Evolutionary conservation across 1,284 basidiomycete genomes (phyloP).

Genomic region (Cutaneotrichosporon cavernicola): DNA sequence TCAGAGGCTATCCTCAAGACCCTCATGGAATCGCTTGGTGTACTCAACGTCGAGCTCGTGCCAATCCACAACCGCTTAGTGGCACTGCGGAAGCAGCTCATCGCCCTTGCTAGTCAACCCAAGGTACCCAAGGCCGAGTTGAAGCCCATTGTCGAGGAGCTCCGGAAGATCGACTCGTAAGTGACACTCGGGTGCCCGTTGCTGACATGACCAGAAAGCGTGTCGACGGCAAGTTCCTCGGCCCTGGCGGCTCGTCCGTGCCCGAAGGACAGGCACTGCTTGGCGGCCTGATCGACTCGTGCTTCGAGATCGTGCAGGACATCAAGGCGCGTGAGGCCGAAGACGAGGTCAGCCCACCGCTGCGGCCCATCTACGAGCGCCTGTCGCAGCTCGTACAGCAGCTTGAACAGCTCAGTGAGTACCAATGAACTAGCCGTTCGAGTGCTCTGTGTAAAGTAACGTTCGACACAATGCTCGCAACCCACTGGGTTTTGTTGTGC

Average conservation of each 20-base stretch:
- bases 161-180: conserved; percentile 91
- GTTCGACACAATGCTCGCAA: background rate
- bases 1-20: conserved; percentile 72
- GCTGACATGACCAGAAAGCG: conserved; percentile 62
- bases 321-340: conserved; percentile 92
- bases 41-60: conserved; percentile 80
- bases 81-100: conserved; percentile 81
- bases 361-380: conserved; percentile 94
- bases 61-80: conserved; percentile 89
- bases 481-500: background rate
- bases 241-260: conserved; percentile 79
- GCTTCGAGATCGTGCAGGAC: conserved; percentile 95
- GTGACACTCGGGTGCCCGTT: conserved; percentile 49
- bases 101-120: conserved; percentile 80
- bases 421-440: background rate
- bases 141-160: conserved; percentile 85
- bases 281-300: conserved; percentile 84
- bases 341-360: conserved; percentile 78
- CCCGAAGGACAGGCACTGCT: conserved; percentile 80
- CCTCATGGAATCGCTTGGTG: conserved; percentile 77
- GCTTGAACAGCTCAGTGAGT: conserved; percentile 48
- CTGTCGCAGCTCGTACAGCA: conserved; percentile 72
- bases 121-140: conserved; percentile 81
- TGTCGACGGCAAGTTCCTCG: conserved; percentile 93
- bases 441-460: background rate